phyloP scores from a whole-genome alignment of 805 yeast species.

The Blastobotrys americana region DNA sequence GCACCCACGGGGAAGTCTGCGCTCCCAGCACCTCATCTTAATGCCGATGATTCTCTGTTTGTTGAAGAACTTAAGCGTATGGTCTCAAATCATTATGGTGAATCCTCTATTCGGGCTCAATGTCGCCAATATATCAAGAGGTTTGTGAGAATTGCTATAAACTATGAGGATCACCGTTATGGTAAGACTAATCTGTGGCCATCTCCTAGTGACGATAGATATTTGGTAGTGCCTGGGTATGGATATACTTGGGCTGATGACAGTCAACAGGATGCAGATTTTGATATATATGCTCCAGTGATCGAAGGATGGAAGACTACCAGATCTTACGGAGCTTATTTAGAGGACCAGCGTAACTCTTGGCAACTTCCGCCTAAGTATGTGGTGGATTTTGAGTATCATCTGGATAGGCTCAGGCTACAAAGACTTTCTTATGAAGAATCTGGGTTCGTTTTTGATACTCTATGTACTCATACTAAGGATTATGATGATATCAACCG shows the following conservation, averaged over 20 bases:
- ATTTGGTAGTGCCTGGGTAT: slow-evolving; percentile 22
- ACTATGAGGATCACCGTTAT: slow-evolving; percentile 23
- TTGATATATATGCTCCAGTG: slow-evolving; percentile 21
- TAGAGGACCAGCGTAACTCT: slow-evolving; percentile 17
- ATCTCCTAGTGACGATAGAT: slow-evolving; percentile 12
- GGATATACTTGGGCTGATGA: slow-evolving; percentile 30
- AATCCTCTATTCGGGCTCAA: slow-evolving; percentile 23
- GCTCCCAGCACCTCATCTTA: slow-evolving; percentile 1
- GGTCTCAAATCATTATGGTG: slow-evolving; percentile 27
- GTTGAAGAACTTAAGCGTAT: slow-evolving; percentile 24
- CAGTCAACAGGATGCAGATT: slow-evolving; percentile 19
- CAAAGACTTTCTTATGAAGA: slow-evolving; percentile 21
- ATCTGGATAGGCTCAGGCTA: slow-evolving; percentile 23
- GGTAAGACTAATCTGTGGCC: slow-evolving; percentile 22
- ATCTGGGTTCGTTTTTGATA: slow-evolving; percentile 22
- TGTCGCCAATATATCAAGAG: slow-evolving; percentile 24
- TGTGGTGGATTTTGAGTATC: slow-evolving; percentile 26
- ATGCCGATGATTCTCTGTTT: slow-evolving; percentile 20
- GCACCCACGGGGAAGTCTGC: background rate
- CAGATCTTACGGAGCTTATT: slow-evolving; percentile 21
- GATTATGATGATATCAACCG: slow-evolving; percentile 27
- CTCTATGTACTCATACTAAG: slow-evolving; percentile 20
- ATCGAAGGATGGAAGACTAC: slow-evolving; percentile 28
- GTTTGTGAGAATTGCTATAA: slow-evolving; percentile 25
- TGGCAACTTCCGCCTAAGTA: slow-evolving; percentile 21